These are phyloP conservation scores for Trichophyton simii DNA, from an alignment of 2,329 filamentous ascomycete species.

Conservation along the genomic window DNA sequence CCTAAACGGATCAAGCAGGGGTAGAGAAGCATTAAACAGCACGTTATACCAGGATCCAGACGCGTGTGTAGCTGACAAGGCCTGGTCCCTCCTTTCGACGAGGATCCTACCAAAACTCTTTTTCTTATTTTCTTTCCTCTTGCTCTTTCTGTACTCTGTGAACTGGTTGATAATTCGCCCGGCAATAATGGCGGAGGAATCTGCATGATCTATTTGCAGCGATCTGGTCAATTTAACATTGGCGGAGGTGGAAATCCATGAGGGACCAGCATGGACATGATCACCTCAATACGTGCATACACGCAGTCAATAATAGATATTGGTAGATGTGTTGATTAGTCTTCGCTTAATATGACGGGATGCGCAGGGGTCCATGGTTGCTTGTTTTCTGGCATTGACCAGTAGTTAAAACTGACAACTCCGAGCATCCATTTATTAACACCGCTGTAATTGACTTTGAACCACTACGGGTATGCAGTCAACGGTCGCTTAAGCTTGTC, in stretches of 20 bases:
- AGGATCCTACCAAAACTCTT: neutral
- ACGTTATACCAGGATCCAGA: neutral
- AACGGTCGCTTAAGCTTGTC: neutral
- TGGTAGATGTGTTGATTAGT: neutral
- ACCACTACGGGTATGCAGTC: neutral
- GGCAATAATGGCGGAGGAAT: neutral
- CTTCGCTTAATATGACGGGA: neutral
- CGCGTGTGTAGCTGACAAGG: neutral
- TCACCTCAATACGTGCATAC: neutral
- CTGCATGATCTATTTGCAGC: neutral
- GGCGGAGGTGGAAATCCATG: too few species aligned
- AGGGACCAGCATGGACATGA: neutral
- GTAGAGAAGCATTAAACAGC: constrained; percentile 1
- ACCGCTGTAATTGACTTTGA: neutral
- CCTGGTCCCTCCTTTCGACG: neutral
- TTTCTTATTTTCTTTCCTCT: neutral
- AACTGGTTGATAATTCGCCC: neutral
- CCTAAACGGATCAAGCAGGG: neutral
- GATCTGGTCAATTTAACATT: neutral
- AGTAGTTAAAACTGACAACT: constrained; percentile 1
- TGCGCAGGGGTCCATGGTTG: neutral
- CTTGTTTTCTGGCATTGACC: neutral
- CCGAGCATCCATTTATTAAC: neutral
- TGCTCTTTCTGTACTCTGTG: neutral
- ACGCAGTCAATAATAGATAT: neutral